phyloP scores from a whole-genome alignment of 2,329 filamentous ascomycete species.

The Diaporthe longicolla region DNA sequence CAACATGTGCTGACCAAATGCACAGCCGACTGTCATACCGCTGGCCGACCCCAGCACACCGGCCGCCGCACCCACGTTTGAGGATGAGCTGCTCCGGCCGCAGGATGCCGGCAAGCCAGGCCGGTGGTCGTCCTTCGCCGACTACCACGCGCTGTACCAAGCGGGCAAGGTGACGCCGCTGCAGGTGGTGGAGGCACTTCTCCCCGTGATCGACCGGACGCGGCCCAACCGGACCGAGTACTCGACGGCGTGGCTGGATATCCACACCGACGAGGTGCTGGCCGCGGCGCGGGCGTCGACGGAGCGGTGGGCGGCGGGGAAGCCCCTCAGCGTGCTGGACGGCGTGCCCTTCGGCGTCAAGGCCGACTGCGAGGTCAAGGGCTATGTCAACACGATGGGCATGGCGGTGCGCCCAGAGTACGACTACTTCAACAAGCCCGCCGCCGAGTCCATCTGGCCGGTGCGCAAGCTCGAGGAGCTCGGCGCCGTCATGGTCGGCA shows the following conservation, averaged over 20 bases:
- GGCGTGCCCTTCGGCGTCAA: conserved; percentile 89
- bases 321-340: conserved; percentile 78
- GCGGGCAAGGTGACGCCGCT: conserved; percentile 79
- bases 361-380: conserved; percentile 81
- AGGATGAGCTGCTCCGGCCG: conserved; percentile 56
- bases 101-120: conserved; percentile 58
- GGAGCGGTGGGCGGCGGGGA: conserved; percentile 76
- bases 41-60: conserved; percentile 54
- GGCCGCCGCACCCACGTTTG: conserved; percentile 55
- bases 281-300: conserved; percentile 81
- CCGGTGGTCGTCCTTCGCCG: conserved; percentile 78
- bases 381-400: conserved; percentile 77
- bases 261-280: conserved; percentile 72
- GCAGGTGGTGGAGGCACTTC: conserved; percentile 77
- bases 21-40: conserved; percentile 70
- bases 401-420: conserved; percentile 71
- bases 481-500: conserved; percentile 82
- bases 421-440: conserved; percentile 63
- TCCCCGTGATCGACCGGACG: conserved; percentile 78
- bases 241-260: conserved; percentile 80
- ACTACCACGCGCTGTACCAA: conserved; percentile 83
- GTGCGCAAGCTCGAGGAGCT: conserved; percentile 79
- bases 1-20: conserved; percentile 22
- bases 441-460: conserved; percentile 76
- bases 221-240: conserved; percentile 69